Conservation (phyloP, 225 moss, liverwort and hornwort species). For the Climacium dendroides region DNA sequence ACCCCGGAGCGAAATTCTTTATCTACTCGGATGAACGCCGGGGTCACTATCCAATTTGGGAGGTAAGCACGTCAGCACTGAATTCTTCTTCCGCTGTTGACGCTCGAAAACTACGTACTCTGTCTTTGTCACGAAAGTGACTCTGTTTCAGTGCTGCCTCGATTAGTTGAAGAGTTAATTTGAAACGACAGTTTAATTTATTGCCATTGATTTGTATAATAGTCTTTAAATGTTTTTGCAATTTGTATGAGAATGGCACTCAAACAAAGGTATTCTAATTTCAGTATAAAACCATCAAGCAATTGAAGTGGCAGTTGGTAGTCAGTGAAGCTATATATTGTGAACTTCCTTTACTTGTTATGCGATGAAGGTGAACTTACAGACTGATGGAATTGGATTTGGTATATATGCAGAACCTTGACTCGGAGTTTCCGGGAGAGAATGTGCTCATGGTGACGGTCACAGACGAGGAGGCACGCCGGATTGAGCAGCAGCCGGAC, state of each 20-base stretch:
- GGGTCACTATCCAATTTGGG: slow-evolving; percentile 87
- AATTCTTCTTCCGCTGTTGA: neutral
- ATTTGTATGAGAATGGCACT: too few species aligned
- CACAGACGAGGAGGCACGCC: slow-evolving; percentile 72
- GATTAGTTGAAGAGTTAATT: neutral
- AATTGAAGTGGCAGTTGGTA: neutral
- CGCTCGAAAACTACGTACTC: neutral
- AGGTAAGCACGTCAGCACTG: slow-evolving; percentile 22
- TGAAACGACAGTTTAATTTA: too few species aligned
- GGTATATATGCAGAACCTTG: slow-evolving; percentile 51
- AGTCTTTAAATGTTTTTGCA: too few species aligned
- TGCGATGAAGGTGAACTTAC: too few species aligned
- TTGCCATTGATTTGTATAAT: neutral
- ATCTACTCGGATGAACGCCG: slow-evolving; percentile 63
- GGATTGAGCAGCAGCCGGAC: slow-evolving; percentile 68
- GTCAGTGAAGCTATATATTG: neutral
- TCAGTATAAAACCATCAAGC: too few species aligned
- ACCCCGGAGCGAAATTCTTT: slow-evolving; percentile 56
- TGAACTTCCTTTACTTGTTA: neutral
- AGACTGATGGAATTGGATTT: neutral
- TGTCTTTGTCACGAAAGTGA: too few species aligned
- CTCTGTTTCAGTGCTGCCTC: neutral
- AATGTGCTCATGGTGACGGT: slow-evolving; percentile 68
- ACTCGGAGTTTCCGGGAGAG: slow-evolving; percentile 50
- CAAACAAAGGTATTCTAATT: neutral